Evolutionary conservation across 148 eudicot genomes (phyloP).

Genomic region (Silene conica): DNA sequence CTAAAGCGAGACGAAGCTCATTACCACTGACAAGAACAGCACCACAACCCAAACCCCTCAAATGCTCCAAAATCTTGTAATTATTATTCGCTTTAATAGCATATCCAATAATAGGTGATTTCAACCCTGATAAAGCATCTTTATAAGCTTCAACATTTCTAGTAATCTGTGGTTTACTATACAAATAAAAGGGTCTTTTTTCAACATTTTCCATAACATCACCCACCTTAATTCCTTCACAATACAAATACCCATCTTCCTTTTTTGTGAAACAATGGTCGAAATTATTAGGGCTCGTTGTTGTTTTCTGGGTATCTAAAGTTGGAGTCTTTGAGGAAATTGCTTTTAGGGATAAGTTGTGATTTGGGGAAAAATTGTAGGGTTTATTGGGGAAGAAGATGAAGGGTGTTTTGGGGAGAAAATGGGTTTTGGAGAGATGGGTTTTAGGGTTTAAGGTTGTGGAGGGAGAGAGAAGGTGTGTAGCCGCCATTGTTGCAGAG

Average conservation of each 20-base stretch:
- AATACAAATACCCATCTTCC: slow-evolving; percentile 78
- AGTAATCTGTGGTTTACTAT: slow-evolving; percentile 83
- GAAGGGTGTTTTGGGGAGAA: slow-evolving; percentile 1
- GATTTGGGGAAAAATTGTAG: not conserved
- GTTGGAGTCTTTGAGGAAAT: not conserved
- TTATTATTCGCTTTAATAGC: slow-evolving; percentile 97
- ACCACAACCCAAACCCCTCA: slow-evolving; percentile 82
- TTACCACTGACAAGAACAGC: slow-evolving; percentile 96
- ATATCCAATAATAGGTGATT: slow-evolving; percentile 67
- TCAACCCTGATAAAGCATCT: slow-evolving; percentile 79
- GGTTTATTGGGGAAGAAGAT: not conserved
- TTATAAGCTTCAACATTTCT: slow-evolving; percentile 79
- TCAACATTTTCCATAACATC: slow-evolving; percentile 77
- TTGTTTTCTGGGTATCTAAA: slow-evolving; percentile 2
- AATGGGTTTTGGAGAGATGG: not conserved
- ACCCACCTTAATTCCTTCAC: slow-evolving; percentile 74
- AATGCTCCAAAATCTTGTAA: slow-evolving; percentile 87
- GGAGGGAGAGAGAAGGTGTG: not conserved
- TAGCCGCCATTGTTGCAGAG: slow-evolving; percentile 4
- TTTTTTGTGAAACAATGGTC: slow-evolving; percentile 54
- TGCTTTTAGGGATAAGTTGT: not conserved
- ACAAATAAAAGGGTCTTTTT: slow-evolving; percentile 80
- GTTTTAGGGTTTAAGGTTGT: slow-evolving; percentile 3
- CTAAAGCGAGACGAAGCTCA: slow-evolving; percentile 79
- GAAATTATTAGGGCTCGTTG: slow-evolving; percentile 18